Percentiles rank a stretch among this genome's conserved stretches.
phyloP scores from a whole-genome alignment of 495 filamentous ascomycete species.

The Clavariopsis aquatica region DNA sequence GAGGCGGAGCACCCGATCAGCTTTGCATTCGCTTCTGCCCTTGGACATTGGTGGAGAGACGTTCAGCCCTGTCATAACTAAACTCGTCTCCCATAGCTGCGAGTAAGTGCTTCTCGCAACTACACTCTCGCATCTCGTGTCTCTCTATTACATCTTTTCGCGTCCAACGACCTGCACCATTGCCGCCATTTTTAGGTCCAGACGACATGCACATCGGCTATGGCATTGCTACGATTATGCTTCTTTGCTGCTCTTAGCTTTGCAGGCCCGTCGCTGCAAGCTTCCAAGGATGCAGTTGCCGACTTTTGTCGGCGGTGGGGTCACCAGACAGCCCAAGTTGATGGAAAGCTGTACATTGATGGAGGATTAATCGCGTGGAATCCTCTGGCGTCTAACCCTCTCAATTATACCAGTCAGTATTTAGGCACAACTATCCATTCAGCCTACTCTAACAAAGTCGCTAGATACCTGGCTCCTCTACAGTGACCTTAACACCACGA shows the following conservation, averaged over 20 bases:
- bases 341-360: constrained; percentile 56
- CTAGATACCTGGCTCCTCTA: constrained; percentile 51
- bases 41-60: constrained; percentile 10
- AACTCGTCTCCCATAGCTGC: constrained; percentile 10
- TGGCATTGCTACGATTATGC: constrained; percentile 29
- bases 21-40: constrained; percentile 14
- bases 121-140: background rate
- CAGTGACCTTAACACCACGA: constrained; percentile 51
- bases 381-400: constrained; percentile 48
- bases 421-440: background rate
- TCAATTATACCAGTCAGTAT: constrained; percentile 51
- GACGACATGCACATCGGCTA: constrained; percentile 25
- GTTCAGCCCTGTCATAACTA: constrained; percentile 32
- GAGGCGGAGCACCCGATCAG: constrained; percentile 22
- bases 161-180: constrained; percentile 9
- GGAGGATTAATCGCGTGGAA: constrained; percentile 55
- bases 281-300: constrained; percentile 47
- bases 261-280: constrained; percentile 28
- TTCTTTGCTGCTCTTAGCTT: constrained; percentile 32
- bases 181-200: constrained; percentile 13
- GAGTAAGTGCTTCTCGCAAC: constrained; percentile 7
- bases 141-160: constrained; percentile 8
- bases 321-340: constrained; percentile 55
- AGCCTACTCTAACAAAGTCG: background rate
- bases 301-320: constrained; percentile 56